A percentile compares a stretch with the other conserved stretches of the same genome.
Evolutionary conservation across 78 protist genomes (phyloP).

Genomic region (Mastigamoeba balamuthi): DNA sequence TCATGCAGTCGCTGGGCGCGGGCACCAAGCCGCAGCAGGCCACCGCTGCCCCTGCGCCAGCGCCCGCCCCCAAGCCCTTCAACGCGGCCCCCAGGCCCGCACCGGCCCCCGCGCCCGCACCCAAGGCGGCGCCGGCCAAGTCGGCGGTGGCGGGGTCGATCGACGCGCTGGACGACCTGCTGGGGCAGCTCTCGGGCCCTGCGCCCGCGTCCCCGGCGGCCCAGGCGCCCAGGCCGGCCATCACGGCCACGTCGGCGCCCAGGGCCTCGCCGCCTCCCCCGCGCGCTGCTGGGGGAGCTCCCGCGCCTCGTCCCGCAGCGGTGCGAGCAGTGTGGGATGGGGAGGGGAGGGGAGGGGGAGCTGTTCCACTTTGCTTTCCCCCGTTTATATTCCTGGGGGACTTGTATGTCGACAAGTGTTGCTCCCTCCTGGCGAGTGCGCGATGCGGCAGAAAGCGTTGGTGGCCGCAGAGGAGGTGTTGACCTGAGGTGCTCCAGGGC

Average conservation of each 20-base stretch:
- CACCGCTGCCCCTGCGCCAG: conserved; percentile 9
- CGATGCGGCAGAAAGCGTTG: not conserved
- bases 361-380: too few species aligned
- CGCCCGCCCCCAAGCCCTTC: conserved; percentile 18
- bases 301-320: not conserved
- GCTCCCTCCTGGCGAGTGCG: not conserved
- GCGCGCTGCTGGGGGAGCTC: not conserved
- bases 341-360: too few species aligned
- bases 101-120: not conserved
- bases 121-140: conserved; percentile 6
- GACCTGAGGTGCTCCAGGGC: not conserved
- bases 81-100: not conserved
- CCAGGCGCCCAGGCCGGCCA: not conserved
- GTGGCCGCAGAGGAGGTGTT: not conserved
- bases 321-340: not conserved
- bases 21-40: conserved; percentile 7
- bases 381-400: too few species aligned
- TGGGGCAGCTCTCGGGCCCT: not conserved
- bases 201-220: not conserved
- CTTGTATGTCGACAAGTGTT: too few species aligned
- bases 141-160: not conserved
- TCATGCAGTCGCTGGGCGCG: conserved; percentile 22
- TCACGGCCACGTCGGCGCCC: not conserved
- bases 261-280: not conserved
- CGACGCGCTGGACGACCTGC: not conserved